phyloP scores from a whole-genome alignment of 169 alveolate genomes.

The Plasmodium sp. region DNA sequence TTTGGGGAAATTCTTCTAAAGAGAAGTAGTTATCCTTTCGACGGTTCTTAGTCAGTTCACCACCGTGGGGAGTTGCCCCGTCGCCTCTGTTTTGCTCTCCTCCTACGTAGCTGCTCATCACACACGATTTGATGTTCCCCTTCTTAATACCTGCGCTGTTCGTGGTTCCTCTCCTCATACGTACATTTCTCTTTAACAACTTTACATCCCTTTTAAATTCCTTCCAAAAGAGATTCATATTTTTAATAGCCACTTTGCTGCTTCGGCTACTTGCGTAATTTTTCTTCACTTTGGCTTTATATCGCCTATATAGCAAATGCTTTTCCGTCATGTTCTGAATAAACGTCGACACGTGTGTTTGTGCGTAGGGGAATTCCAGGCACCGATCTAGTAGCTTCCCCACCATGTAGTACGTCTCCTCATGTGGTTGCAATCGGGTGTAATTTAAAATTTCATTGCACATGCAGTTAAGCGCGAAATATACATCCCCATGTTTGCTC shows the following conservation, averaged over 20 bases:
- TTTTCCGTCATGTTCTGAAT: conserved; percentile 27
- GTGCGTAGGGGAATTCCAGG: conserved; percentile 16
- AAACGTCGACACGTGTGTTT: conserved; percentile 12
- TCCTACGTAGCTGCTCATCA: not conserved
- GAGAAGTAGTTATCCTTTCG: not conserved
- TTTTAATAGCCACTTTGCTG: not conserved
- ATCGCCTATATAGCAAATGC: conserved; percentile 33
- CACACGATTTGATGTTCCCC: not conserved
- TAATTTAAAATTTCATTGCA: conserved; percentile 68
- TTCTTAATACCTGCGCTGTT: not conserved
- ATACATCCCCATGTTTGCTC: conserved; percentile 19
- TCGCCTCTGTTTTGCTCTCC: not conserved
- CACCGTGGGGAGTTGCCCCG: not conserved
- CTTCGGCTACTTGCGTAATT: conserved; percentile 5
- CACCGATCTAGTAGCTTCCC: conserved; percentile 31
- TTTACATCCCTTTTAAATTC: conserved; percentile 59
- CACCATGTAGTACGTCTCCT: conserved; percentile 28
- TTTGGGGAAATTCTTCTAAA: conserved; percentile 12
- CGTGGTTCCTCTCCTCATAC: not conserved
- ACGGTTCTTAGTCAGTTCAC: not conserved
- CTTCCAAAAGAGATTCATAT: conserved; percentile 63
- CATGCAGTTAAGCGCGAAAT: conserved; percentile 18
- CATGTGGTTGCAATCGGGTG: conserved; percentile 37
- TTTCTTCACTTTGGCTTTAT: conserved; percentile 40
- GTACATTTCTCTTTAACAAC: conserved; percentile 12